Percentiles rank a stretch among this genome's conserved stretches.
phyloP scores from a whole-genome alignment of 805 yeast genomes.

The Candida ulmi region DNA sequence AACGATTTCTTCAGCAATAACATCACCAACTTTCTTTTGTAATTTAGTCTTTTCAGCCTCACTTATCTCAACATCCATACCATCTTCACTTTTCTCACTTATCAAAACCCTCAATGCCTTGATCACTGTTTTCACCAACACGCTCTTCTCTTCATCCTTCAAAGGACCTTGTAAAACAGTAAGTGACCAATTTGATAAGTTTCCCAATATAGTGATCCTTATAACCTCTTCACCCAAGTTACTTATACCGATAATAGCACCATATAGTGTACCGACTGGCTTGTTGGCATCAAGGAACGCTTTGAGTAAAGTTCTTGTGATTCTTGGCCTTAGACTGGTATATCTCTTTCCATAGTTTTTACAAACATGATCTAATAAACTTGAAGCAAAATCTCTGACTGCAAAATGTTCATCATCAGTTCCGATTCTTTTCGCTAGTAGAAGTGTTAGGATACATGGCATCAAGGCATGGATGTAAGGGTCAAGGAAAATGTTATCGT shows the following conservation, averaged over 20 bases:
- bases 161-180: conserved; percentile 40
- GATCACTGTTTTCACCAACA: conserved; percentile 45
- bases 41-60: conserved; percentile 38
- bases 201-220: conserved; percentile 77
- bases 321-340: conserved; percentile 86
- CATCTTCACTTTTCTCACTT: conserved; percentile 22
- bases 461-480: conserved; percentile 95
- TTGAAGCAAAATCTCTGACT: conserved; percentile 84
- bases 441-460: conserved; percentile 91
- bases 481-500: conserved; percentile 81
- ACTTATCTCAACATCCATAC: conserved; percentile 32
- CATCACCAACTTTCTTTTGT: conserved; percentile 53
- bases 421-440: conserved; percentile 88
- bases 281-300: conserved; percentile 83
- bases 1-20: conserved; percentile 44
- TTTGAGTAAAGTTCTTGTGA: conserved; percentile 85
- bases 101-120: conserved; percentile 50
- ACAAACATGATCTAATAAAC: conserved; percentile 74
- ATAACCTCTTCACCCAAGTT: conserved; percentile 86
- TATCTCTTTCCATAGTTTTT: conserved; percentile 77
- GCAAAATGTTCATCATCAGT: conserved; percentile 35
- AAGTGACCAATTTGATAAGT: conserved; percentile 73
- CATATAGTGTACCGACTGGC: conserved; percentile 87
- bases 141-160: conserved; percentile 38
- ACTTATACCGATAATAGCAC: conserved; percentile 79